phyloP scores from a whole-genome alignment of 148 eudicot species.

The Euryodendron excelsum region DNA sequence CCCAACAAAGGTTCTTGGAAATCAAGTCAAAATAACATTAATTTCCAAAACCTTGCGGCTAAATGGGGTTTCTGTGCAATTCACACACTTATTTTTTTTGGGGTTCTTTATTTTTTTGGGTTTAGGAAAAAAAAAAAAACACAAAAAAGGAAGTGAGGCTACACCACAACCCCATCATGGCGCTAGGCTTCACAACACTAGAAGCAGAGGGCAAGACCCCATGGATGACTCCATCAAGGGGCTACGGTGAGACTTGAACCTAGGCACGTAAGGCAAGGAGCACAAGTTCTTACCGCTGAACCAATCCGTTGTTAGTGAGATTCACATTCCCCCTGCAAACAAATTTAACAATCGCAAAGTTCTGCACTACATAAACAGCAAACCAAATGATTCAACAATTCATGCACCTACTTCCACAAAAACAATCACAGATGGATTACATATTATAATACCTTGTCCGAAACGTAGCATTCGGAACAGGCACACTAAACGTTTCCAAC shows the following conservation, averaged over 20 bases:
- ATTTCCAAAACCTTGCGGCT: neutral
- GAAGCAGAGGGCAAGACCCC: too few species aligned
- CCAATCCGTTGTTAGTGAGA: too few species aligned
- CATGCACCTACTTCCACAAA: neutral
- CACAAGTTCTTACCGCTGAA: too few species aligned
- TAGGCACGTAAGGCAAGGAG: too few species aligned
- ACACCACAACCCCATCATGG: too few species aligned
- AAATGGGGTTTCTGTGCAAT: neutral
- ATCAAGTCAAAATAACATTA: neutral
- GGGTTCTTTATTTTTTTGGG: too few species aligned
- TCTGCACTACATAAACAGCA: neutral
- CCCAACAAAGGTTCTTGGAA: neutral
- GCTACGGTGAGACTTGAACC: too few species aligned
- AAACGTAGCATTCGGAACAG: neutral
- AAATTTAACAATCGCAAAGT: neutral
- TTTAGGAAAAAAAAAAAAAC: too few species aligned
- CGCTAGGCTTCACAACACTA: too few species aligned
- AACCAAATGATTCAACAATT: constrained; percentile 8
- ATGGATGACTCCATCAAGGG: too few species aligned
- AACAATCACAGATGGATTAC: constrained; percentile 3
- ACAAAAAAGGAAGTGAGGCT: too few species aligned
- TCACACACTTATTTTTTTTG: too few species aligned
- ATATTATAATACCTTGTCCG: neutral
- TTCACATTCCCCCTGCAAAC: constrained; percentile 4
- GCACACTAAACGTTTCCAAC: neutral